Conservation (phyloP, 78 protist species). For the Dictyostelium intermedium region DNA sequence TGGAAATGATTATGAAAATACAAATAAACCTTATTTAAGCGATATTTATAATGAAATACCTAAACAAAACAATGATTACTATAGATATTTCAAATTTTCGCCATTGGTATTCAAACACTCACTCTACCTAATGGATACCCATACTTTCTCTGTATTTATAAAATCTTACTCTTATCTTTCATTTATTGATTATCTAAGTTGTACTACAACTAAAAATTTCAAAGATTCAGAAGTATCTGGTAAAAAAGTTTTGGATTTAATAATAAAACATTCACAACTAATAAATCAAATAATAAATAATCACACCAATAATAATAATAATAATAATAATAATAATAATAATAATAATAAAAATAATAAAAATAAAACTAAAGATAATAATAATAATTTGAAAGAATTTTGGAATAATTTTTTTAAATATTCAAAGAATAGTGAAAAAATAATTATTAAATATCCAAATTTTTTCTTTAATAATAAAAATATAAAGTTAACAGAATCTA, state of each 20-base stretch:
- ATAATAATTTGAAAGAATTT: no score
- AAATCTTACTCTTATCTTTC: not conserved
- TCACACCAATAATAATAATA: not conserved
- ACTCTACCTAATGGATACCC: not conserved
- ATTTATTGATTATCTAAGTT: not conserved
- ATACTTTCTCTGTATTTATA: not conserved
- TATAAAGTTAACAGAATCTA: not conserved
- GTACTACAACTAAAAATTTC: not conserved
- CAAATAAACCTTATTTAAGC: not conserved
- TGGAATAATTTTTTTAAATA: not conserved
- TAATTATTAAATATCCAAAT: not conserved
- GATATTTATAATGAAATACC: not conserved
- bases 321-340: not conserved
- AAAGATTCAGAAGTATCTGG: not conserved
- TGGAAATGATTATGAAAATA: no score
- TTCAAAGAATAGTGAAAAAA: not conserved
- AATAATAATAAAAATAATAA: no score
- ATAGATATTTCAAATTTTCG: not conserved
- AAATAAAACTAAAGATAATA: no score
- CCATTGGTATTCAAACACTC: not conserved
- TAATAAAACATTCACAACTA: not conserved
- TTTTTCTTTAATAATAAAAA: no score
- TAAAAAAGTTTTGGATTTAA: not conserved
- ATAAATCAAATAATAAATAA: not conserved
- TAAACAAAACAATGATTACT: not conserved